These are phyloP conservation scores for Lepidium sativum DNA, from an alignment of 345 rosid species.

Conservation along the genomic window DNA sequence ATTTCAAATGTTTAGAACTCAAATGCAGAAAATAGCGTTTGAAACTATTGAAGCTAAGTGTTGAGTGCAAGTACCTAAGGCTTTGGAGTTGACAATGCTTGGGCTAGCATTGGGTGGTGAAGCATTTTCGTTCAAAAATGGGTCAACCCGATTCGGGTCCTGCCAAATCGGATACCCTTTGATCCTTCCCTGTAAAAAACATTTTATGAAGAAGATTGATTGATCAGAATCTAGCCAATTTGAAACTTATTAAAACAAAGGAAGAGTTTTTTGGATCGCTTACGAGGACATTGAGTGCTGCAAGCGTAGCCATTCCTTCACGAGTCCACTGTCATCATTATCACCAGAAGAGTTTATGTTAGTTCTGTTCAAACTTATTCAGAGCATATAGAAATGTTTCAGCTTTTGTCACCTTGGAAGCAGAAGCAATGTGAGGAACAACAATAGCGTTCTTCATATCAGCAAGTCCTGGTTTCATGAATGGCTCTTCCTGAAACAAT, in stretches of 20 bases:
- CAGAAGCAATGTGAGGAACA: constrained; percentile 96
- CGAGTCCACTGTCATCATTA: constrained; percentile 78
- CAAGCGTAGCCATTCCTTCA: constrained; percentile 96
- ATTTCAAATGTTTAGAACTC: no score
- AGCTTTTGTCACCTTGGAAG: constrained; percentile 68
- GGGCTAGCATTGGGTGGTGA: constrained; percentile 82
- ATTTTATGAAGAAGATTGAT: neutral
- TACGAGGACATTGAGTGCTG: constrained; percentile 92
- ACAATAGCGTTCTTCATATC: constrained; percentile 87
- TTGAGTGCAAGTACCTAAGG: constrained; percentile 37
- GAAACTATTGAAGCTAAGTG: neutral
- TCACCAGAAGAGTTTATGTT: neutral
- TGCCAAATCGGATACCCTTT: constrained; percentile 90
- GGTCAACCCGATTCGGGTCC: constrained; percentile 65
- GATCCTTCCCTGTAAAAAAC: constrained; percentile 55
- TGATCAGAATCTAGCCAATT: neutral
- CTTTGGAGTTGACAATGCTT: constrained; percentile 85
- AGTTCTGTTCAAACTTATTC: neutral
- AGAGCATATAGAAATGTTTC: neutral
- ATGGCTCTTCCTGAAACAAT: constrained; percentile 73
- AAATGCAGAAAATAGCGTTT: neutral
- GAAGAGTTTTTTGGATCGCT: neutral
- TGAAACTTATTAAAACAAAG: neutral
- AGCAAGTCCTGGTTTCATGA: constrained; percentile 94
- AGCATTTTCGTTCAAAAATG: constrained; percentile 68